These are phyloP conservation scores for Cutaneotrichosporon cavernicola DNA, from an alignment of 1,284 basidiomycete species.

Conservation along the genomic window DNA sequence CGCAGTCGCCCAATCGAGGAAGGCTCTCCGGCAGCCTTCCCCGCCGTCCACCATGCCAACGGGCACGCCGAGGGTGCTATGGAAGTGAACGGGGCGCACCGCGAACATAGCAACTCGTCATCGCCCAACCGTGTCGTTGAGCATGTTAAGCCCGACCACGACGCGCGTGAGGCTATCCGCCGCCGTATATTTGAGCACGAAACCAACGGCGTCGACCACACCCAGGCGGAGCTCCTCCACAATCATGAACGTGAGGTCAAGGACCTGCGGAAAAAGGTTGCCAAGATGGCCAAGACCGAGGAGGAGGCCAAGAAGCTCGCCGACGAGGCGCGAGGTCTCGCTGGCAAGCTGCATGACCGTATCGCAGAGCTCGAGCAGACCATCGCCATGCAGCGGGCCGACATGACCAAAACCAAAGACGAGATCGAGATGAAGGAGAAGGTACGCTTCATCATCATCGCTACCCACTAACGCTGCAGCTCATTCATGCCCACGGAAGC, in stretches of 20 bases:
- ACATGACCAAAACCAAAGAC: slow-evolving; percentile 18
- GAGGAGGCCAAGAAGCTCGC: slow-evolving; percentile 1
- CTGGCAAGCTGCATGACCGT: slow-evolving; percentile 11
- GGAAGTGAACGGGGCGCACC: neutral
- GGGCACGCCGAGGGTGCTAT: neutral
- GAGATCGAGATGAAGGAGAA: slow-evolving; percentile 17
- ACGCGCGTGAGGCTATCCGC: neutral
- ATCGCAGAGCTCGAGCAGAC: slow-evolving; percentile 15
- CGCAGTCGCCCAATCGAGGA: neutral
- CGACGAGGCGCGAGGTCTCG: neutral
- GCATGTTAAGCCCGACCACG: neutral
- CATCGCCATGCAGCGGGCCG: slow-evolving; percentile 15
- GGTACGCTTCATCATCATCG: slow-evolving; percentile 12
- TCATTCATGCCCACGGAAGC: slow-evolving; percentile 27
- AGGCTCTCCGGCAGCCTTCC: neutral
- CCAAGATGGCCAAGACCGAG: slow-evolving; percentile 9
- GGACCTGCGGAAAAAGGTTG: neutral
- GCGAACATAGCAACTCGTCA: neutral
- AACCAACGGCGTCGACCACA: neutral
- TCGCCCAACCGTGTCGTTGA: neutral
- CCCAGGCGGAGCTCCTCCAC: neutral
- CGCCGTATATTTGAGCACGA: neutral
- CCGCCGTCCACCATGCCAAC: neutral
- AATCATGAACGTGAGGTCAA: slow-evolving; percentile 1
- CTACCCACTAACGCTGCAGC: slow-evolving; percentile 15